phyloP scores from a whole-genome alignment of 2,329 filamentous ascomycete genomes.

The Plenodomus lindquistii region DNA sequence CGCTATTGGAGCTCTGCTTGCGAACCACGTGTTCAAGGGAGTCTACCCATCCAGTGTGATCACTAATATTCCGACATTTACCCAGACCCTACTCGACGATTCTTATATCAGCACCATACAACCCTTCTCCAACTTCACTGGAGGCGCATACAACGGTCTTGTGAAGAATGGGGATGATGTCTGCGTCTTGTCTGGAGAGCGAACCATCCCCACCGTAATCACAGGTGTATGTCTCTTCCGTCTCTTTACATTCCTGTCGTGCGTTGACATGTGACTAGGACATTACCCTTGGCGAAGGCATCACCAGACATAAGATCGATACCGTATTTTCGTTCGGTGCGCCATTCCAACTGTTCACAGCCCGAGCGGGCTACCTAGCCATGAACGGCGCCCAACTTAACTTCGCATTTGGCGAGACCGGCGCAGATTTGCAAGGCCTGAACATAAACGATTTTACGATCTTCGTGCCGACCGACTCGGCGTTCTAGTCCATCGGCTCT shows the following conservation, averaged over 20 bases:
- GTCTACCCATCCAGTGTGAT: slow-evolving; percentile 47
- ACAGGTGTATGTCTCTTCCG: slow-evolving; percentile 46
- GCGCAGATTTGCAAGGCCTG: slow-evolving; percentile 17
- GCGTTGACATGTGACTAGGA: slow-evolving; percentile 10
- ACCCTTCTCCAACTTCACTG: slow-evolving; percentile 60
- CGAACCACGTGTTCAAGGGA: slow-evolving; percentile 62
- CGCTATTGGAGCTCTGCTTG: slow-evolving; percentile 52
- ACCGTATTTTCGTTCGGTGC: slow-evolving; percentile 31
- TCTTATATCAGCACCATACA: slow-evolving; percentile 39
- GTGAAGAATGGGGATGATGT: slow-evolving; percentile 48
- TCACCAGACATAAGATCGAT: slow-evolving; percentile 33
- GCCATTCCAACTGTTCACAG: slow-evolving; percentile 32
- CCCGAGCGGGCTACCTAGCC: slow-evolving; percentile 28
- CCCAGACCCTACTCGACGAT: slow-evolving; percentile 55
- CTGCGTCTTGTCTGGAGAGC: slow-evolving; percentile 56
- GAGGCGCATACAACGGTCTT: slow-evolving; percentile 59
- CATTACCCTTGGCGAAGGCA: slow-evolving; percentile 30
- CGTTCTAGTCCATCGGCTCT: slow-evolving; percentile 64
- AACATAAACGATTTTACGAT: slow-evolving; percentile 68
- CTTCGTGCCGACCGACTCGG: slow-evolving; percentile 76
- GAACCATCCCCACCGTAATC: slow-evolving; percentile 53
- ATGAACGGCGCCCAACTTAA: slow-evolving; percentile 27
- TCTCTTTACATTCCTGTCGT: not conserved
- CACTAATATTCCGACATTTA: slow-evolving; percentile 47
- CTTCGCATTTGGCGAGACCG: slow-evolving; percentile 23